A percentile compares a stretch with the other conserved stretches of the same genome.
Evolutionary conservation across 306 rosid genomes (phyloP).

Genomic region (Castanopsis chinensis): DNA sequence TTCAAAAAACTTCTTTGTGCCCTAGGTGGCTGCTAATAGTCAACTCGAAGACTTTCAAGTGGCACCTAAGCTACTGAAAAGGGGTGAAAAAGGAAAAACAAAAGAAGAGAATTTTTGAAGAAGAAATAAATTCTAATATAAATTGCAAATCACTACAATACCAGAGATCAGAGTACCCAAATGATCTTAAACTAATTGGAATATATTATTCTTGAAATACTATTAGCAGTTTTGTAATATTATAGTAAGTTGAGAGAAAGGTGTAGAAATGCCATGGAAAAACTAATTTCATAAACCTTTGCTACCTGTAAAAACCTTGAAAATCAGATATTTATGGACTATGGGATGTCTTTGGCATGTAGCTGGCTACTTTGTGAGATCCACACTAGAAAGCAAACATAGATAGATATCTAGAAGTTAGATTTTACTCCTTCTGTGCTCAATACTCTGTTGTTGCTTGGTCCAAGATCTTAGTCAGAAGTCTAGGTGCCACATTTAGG

Average conservation of each 20-base stretch:
- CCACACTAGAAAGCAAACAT: background rate
- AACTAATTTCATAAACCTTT: background rate
- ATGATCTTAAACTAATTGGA: background rate
- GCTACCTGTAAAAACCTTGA: background rate
- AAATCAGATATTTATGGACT: background rate
- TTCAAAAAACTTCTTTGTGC: background rate
- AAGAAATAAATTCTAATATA: too few species aligned
- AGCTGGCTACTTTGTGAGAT: background rate
- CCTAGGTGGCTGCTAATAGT: slow-evolving; percentile 6
- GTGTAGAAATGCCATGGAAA: background rate
- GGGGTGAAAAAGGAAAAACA: background rate
- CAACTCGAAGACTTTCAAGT: background rate
- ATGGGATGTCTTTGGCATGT: background rate
- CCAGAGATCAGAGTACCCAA: background rate
- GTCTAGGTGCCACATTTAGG: background rate
- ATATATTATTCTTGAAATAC: background rate
- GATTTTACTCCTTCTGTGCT: background rate
- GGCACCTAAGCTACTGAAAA: background rate
- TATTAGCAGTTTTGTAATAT: background rate
- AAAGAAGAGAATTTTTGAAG: background rate
- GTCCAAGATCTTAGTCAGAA: too few species aligned
- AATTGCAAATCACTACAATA: background rate
- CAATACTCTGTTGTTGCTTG: too few species aligned
- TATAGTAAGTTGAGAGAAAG: background rate
- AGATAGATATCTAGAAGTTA: background rate